Evolutionary conservation across 164 flowering plant species (phyloP), one percentile per base, ranked within the genome.

Genomic region (Annona squamosa): DNA sequence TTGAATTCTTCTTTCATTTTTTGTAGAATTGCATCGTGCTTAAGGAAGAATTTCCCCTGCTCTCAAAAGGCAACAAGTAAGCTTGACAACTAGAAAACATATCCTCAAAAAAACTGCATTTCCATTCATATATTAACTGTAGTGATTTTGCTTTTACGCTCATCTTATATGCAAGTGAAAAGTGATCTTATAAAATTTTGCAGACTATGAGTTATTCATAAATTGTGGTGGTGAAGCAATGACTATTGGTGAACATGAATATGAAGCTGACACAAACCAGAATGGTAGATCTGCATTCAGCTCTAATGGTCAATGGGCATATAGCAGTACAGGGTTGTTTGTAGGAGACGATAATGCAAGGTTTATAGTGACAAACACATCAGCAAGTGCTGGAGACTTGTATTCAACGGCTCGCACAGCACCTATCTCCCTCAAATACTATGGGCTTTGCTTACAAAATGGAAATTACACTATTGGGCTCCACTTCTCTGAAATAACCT

Each of bases 401-500:
- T 92, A 87, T 72, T 63, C 69, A 71, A 79, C 85, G 41, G 94
- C 98, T 37, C 98, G 98, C 9, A 72, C 82, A 42, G 63, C 96
- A 37, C 90, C 99, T 48, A 17, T 79, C 18, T 92, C 97, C 6
- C 88, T 94, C 75, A 90, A 78, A 72, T 94, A 91, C 78, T 91
- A 86, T 77, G 98, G 92, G 17, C 82, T 91, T 71, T 94, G 99
- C 79, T 62, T 92, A 80, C 73, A 75, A 26, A 74, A 78, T 16
- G 99, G 99, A 3, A 90, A 81, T 71, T 95, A 93, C 72, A 85
- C 67, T 68, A 96, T 95, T 57, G 73, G 67, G 48, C 96, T 95
- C 47, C 96, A 91, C 77, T 95, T 95, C 81, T 94, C 96, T 41
- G 99, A 93, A 79, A 91, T 88, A 16, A 80, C 83, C 80, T 91